These are phyloP conservation scores for Didymella exigua DNA, from an alignment of 2,329 filamentous ascomycete genomes.

Conservation along the genomic window DNA sequence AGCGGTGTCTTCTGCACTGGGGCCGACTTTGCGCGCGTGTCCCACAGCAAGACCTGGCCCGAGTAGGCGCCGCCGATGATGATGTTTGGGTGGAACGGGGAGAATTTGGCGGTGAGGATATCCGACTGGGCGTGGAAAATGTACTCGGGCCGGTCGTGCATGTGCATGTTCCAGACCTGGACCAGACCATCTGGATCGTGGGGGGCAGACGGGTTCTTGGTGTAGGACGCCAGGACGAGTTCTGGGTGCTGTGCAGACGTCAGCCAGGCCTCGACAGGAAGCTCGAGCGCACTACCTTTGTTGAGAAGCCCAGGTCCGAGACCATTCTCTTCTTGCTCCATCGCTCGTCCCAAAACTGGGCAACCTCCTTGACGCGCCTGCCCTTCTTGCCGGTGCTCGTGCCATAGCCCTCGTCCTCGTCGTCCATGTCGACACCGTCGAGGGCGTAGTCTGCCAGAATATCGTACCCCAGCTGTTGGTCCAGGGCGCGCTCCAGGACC, in stretches of 20 bases:
- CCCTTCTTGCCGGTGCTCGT: slow-evolving; percentile 73
- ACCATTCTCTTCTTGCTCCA: slow-evolving; percentile 99
- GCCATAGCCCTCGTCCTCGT: slow-evolving; percentile 76
- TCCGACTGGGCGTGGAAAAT: slow-evolving; percentile 96
- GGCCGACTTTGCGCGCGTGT: slow-evolving; percentile 80
- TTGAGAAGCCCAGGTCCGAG: slow-evolving; percentile 92
- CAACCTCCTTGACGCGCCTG: slow-evolving; percentile 80
- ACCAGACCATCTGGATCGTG: slow-evolving; percentile 93
- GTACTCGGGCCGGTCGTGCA: slow-evolving; percentile 93
- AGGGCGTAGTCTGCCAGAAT: slow-evolving; percentile 93
- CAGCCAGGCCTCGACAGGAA: slow-evolving; percentile 13
- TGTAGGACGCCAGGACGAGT: slow-evolving; percentile 91
- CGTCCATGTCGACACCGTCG: slow-evolving; percentile 76
- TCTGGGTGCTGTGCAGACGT: slow-evolving; percentile 71
- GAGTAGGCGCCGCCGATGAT: slow-evolving; percentile 97
- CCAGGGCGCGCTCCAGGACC: slow-evolving; percentile 92
- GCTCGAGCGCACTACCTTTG: slow-evolving; percentile 63
- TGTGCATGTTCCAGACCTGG: slow-evolving; percentile 95
- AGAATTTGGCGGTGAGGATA: slow-evolving; percentile 93
- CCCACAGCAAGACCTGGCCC: slow-evolving; percentile 95
- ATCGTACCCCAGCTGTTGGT: slow-evolving; percentile 94
- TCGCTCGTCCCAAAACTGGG: slow-evolving; percentile 91
- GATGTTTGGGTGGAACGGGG: slow-evolving; percentile 96
- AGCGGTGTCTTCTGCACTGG: slow-evolving; percentile 96
- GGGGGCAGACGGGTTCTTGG: slow-evolving; percentile 93